Percentiles rank a stretch among this genome's conserved stretches.
Conservation (phyloP, 805 yeast species). For the Lipomyces sp. region DNA sequence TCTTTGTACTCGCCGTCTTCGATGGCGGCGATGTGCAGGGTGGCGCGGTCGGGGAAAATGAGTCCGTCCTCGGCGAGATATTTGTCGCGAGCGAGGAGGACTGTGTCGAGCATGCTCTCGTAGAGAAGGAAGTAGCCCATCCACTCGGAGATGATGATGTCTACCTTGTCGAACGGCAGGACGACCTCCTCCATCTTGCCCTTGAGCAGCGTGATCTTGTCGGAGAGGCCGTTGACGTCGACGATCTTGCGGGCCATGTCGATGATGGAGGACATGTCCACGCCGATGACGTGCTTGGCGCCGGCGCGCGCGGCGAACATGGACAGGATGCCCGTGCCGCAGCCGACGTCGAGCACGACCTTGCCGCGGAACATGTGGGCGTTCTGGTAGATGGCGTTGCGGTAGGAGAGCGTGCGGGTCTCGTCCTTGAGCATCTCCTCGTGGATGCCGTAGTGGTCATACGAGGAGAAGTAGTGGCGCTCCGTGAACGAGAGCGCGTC, state of each 20-base stretch:
- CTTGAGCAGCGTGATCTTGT: slow-evolving; percentile 74
- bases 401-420: slow-evolving; percentile 74
- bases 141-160: slow-evolving; percentile 96
- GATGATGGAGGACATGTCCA: slow-evolving; percentile 94
- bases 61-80: slow-evolving; percentile 77
- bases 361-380: slow-evolving; percentile 77
- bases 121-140: slow-evolving; percentile 98
- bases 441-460: slow-evolving; percentile 87
- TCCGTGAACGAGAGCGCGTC: slow-evolving; percentile 17
- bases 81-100: slow-evolving; percentile 86
- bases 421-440: slow-evolving; percentile 91
- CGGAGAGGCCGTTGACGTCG: slow-evolving; percentile 69
- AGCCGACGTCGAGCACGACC: slow-evolving; percentile 87
- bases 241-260: slow-evolving; percentile 84
- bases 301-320: slow-evolving; percentile 93
- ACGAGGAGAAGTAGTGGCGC: slow-evolving; percentile 74
- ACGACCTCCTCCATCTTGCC: slow-evolving; percentile 92
- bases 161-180: slow-evolving; percentile 84
- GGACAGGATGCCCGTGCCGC: slow-evolving; percentile 88
- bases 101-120: slow-evolving; percentile 98
- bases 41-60: slow-evolving; percentile 73
- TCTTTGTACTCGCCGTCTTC: slow-evolving; percentile 84
- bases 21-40: slow-evolving; percentile 77
- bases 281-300: slow-evolving; percentile 94
- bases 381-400: slow-evolving; percentile 81